Evolutionary conservation across 2,329 filamentous ascomycete genomes (phyloP).

Genomic region (Biscogniauxia marginata): DNA sequence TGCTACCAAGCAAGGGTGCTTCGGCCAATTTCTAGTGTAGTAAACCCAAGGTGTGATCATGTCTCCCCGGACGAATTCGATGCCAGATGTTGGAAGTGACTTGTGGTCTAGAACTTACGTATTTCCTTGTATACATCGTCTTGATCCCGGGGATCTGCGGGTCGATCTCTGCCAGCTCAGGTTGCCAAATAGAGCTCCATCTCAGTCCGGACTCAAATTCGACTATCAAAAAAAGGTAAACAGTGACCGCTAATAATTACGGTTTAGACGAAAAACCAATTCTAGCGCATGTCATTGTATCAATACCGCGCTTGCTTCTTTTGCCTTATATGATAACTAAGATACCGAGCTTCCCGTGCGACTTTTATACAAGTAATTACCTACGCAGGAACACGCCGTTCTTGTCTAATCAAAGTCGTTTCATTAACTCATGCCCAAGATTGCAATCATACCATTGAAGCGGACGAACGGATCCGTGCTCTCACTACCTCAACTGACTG

Average conservation of each 20-base stretch:
- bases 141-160: neutral
- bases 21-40: neutral
- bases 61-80: neutral
- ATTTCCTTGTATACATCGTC: neutral
- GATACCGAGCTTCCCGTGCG: neutral
- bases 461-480: neutral
- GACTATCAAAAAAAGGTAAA: neutral
- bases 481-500: neutral
- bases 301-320: neutral
- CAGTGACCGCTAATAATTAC: neutral
- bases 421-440: neutral
- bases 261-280: neutral
- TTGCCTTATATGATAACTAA: neutral
- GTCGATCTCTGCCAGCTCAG: neutral
- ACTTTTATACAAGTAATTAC: neutral
- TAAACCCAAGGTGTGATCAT: neutral
- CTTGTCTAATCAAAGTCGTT: neutral
- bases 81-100: neutral
- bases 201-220: neutral
- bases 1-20: neutral
- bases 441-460: neutral
- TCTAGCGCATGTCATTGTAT: neutral
- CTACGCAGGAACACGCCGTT: neutral
- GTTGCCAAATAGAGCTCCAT: neutral
- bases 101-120: neutral